Conservation (phyloP, 148 eudicot species). For the Fagopyrum tataricum region DNA sequence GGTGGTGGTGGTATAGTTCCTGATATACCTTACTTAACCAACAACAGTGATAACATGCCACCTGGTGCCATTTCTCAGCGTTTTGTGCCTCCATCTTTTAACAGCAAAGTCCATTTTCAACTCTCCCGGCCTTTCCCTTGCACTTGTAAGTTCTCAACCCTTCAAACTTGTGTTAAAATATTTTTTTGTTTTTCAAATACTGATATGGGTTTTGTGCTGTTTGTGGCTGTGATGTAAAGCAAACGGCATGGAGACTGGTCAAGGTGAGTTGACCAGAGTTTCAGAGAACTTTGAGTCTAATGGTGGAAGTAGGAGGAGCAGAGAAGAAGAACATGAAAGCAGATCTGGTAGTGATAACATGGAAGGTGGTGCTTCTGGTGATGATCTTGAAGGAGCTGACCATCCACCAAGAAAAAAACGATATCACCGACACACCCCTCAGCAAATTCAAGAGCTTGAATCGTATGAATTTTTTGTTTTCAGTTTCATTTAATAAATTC, state of each 20-base stretch:
- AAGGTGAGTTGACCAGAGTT: conserved; percentile 15
- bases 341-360: conserved; percentile 16
- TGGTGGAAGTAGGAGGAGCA: conserved; percentile 10
- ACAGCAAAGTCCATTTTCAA: conserved; percentile 67
- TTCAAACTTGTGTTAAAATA: neutral
- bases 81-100: conserved; percentile 36
- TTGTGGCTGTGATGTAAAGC: conserved; percentile 3
- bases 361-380: conserved; percentile 4
- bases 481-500: neutral
- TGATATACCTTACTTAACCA: conserved; percentile 33
- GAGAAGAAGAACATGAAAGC: conserved; percentile 16
- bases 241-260: conserved; percentile 16
- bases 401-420: conserved; percentile 14
- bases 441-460: conserved; percentile 83
- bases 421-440: conserved; percentile 69
- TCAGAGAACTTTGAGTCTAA: conserved; percentile 9
- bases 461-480: conserved; percentile 26
- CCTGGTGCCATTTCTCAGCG: conserved; percentile 45
- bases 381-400: conserved; percentile 8
- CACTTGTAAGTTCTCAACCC: conserved; percentile 38
- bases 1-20: conserved; percentile 39
- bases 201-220: conserved; percentile 1
- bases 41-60: conserved; percentile 36
- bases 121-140: conserved; percentile 91
- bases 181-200: neutral